These are phyloP conservation scores for Leccinum disarticulatum DNA, from an alignment of 768 basidiomycete genomes.

Conservation along the genomic window DNA sequence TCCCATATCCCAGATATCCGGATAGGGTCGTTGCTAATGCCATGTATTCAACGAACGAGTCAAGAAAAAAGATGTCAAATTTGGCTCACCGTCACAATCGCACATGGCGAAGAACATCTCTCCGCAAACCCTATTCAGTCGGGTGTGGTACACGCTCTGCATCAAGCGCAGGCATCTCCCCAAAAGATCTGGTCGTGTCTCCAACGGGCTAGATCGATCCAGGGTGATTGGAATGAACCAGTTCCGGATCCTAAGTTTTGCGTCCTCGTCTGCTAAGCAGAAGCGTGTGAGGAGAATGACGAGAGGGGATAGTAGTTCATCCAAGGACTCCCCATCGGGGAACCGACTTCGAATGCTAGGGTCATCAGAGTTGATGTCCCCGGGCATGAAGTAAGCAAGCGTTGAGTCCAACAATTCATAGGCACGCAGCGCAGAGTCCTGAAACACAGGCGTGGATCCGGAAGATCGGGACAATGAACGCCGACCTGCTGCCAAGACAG, in stretches of 20 bases:
- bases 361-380: conserved; percentile 62
- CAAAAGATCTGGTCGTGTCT: conserved; percentile 68
- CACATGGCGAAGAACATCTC: conserved; percentile 87
- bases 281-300: conserved; percentile 72
- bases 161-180: conserved; percentile 82
- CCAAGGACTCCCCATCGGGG: conserved; percentile 53
- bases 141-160: conserved; percentile 66
- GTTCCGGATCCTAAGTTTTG: conserved; percentile 56
- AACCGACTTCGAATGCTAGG: conserved; percentile 48
- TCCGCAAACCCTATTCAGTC: conserved; percentile 75
- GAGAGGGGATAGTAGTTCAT: conserved; percentile 78
- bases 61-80: not conserved
- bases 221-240: conserved; percentile 75
- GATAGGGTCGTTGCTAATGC: conserved; percentile 63
- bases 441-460: conserved; percentile 34
- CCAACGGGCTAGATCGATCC: conserved; percentile 77
- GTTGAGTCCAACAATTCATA: conserved; percentile 66
- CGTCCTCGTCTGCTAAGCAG: conserved; percentile 60
- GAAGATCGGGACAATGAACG: conserved; percentile 45
- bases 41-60: not conserved
- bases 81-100: conserved; percentile 62
- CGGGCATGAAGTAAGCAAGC: conserved; percentile 65
- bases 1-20: conserved; percentile 90
- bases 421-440: conserved; percentile 60
- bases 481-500: conserved; percentile 30